Evolutionary conservation across 208 protist genomes (phyloP).

Genomic region (Balamuthia mandrillaris): DNA sequence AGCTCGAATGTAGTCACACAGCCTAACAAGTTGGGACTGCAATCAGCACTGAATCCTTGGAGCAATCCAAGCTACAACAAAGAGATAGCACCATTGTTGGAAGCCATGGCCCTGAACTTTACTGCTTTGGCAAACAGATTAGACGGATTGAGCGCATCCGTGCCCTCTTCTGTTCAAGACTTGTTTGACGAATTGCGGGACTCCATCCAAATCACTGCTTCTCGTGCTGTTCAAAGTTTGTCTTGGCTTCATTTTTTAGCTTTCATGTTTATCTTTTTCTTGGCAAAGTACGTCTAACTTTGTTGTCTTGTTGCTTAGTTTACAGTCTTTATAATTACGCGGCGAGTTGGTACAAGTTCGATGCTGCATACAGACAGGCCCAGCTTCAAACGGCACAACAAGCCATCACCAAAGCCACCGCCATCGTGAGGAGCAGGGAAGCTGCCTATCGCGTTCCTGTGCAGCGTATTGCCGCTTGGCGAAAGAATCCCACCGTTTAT

Average conservation of each 20-base stretch:
- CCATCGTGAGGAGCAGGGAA: not conserved
- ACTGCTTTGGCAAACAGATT: not conserved
- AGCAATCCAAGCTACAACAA: not conserved
- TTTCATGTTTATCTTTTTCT: too few relatives aligned
- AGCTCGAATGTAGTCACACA: not conserved
- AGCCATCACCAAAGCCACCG: not conserved
- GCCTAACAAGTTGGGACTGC: not conserved
- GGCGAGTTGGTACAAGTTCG: not conserved
- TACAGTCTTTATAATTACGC: conserved; percentile 32
- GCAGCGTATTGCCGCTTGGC: conserved; percentile 29
- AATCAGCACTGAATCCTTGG: not conserved
- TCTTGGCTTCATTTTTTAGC: not conserved
- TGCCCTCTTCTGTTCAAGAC: not conserved
- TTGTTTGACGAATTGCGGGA: conserved; percentile 6
- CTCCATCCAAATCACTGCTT: not conserved
- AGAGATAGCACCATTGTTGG: conserved; percentile 11
- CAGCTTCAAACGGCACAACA: not conserved
- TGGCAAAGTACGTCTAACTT: not conserved
- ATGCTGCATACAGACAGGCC: not conserved
- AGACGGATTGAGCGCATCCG: not conserved
- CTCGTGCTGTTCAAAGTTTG: not conserved
- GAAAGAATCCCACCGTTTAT: conserved; percentile 32
- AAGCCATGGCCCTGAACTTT: conserved; percentile 17
- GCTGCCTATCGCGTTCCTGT: conserved; percentile 5
- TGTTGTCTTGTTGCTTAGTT: not conserved